Conservation (phyloP, 441 rosid species). For the Hura crepitans region DNA sequence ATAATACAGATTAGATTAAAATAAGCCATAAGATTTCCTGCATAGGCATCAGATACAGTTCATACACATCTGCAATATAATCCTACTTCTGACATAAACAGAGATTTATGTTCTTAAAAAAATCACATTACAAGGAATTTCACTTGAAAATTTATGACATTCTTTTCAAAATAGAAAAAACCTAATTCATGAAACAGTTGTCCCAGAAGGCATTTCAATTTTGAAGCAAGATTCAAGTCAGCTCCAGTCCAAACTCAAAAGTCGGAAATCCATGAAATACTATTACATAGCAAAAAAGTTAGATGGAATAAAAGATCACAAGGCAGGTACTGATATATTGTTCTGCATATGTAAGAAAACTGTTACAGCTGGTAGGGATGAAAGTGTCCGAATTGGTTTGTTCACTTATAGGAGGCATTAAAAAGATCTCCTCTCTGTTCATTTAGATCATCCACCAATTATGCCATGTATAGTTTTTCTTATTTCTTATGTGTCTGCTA, state of each 20-base stretch:
- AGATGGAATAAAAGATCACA: too few species aligned
- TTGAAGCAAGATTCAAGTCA: not conserved
- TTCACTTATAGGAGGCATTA: not conserved
- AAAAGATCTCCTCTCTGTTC: not conserved
- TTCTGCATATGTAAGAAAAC: not conserved
- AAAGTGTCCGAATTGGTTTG: not conserved
- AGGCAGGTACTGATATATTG: not conserved
- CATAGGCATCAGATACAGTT: not conserved
- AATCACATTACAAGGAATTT: not conserved
- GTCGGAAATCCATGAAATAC: not conserved
- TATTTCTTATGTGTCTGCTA: not conserved
- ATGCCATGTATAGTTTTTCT: too few species aligned
- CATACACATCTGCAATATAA: too few species aligned
- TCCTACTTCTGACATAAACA: too few species aligned
- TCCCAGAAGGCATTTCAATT: not conserved
- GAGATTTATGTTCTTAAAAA: not conserved
- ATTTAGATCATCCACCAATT: not conserved
- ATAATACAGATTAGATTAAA: not conserved
- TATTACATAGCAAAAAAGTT: too few species aligned
- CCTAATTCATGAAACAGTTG: not conserved
- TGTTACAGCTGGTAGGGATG: not conserved
- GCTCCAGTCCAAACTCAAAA: not conserved
- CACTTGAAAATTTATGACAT: not conserved
- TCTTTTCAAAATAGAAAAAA: not conserved
- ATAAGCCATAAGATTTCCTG: not conserved